A percentile compares a stretch with the other conserved stretches of the same genome.
Conservation (phyloP, 2,329 filamentous ascomycete genomes). For the Penicillium hordei region DNA sequence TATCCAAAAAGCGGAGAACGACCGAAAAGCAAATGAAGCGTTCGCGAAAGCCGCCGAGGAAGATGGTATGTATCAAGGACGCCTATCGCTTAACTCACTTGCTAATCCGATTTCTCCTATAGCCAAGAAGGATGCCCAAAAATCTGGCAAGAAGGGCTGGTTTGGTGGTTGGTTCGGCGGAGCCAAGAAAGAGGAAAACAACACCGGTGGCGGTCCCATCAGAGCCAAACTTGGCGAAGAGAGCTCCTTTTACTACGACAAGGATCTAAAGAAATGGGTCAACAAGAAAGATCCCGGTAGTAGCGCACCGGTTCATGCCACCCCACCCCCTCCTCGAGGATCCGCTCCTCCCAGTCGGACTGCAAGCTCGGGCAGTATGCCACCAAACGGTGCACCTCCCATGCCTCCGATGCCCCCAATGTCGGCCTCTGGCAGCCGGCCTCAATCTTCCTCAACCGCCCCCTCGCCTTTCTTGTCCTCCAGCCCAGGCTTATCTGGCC, state of each 20-base stretch:
- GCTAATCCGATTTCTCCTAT: slow-evolving; percentile 48
- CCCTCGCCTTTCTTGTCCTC: slow-evolving; percentile 27
- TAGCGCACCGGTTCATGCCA: slow-evolving; percentile 60
- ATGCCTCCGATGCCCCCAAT: slow-evolving; percentile 20
- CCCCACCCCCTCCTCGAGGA: slow-evolving; percentile 76
- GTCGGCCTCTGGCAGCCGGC: slow-evolving; percentile 28
- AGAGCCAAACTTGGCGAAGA: slow-evolving; percentile 92
- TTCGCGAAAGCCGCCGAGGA: slow-evolving; percentile 79
- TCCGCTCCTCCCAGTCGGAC: slow-evolving; percentile 51
- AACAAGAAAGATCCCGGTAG: slow-evolving; percentile 82
- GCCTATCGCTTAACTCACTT: neutral
- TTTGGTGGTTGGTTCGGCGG: slow-evolving; percentile 81
- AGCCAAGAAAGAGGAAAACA: slow-evolving; percentile 55
- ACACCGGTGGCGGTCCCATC: slow-evolving; percentile 60
- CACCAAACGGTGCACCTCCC: slow-evolving; percentile 40
- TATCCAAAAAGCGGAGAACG: slow-evolving; percentile 59
- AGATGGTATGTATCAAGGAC: slow-evolving; percentile 50
- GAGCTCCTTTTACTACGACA: slow-evolving; percentile 90
- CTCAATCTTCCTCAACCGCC: slow-evolving; percentile 35
- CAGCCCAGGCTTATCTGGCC: slow-evolving; percentile 34
- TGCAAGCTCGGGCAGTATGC: slow-evolving; percentile 56
- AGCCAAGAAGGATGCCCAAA: slow-evolving; percentile 38
- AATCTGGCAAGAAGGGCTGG: slow-evolving; percentile 60
- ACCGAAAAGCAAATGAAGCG: slow-evolving; percentile 75
- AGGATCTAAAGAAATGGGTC: slow-evolving; percentile 95